Evolutionary conservation across 768 basidiomycete species (phyloP).

Genomic region (Calocera viscosa): DNA sequence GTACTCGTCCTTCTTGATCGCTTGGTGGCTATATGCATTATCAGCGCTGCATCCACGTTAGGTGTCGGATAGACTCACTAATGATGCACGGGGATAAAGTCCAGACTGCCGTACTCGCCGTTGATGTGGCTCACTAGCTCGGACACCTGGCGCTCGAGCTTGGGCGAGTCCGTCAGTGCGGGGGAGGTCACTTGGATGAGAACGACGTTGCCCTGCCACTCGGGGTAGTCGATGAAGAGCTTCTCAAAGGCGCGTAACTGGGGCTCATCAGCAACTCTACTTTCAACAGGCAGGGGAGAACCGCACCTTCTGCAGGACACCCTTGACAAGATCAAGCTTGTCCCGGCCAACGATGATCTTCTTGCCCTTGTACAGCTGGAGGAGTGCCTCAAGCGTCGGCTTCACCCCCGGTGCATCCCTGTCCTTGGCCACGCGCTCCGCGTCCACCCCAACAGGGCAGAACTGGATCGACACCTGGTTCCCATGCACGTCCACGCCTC

Average conservation of each 20-base stretch:
- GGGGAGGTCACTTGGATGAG: conserved; percentile 82
- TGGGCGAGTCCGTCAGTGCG: conserved; percentile 79
- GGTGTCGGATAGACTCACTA: conserved; percentile 50
- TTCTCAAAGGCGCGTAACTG: conserved; percentile 92
- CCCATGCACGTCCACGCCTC: conserved; percentile 72
- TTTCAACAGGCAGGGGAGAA: background rate
- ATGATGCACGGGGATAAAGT: conserved; percentile 95
- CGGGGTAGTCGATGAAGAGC: conserved; percentile 80
- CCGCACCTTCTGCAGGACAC: conserved; percentile 81
- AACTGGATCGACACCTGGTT: conserved; percentile 72
- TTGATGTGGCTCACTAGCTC: conserved; percentile 93
- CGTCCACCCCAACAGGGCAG: conserved; percentile 93
- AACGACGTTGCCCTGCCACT: conserved; percentile 79
- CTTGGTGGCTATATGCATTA: conserved; percentile 60
- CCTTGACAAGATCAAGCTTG: conserved; percentile 97
- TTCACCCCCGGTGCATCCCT: conserved; percentile 66
- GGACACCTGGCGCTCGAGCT: conserved; percentile 84
- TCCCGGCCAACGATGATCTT: conserved; percentile 97
- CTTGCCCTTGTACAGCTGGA: conserved; percentile 81
- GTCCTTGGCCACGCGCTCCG: conserved; percentile 74
- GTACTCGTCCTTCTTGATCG: conserved; percentile 94
- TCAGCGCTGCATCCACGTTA: background rate
- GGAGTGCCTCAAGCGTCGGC: conserved; percentile 80
- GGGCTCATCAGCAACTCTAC: background rate
- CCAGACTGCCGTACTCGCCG: conserved; percentile 83